These are phyloP conservation scores for Eutypa lata DNA, from an alignment of 2,329 filamentous ascomycete genomes.

Conservation along the genomic window DNA sequence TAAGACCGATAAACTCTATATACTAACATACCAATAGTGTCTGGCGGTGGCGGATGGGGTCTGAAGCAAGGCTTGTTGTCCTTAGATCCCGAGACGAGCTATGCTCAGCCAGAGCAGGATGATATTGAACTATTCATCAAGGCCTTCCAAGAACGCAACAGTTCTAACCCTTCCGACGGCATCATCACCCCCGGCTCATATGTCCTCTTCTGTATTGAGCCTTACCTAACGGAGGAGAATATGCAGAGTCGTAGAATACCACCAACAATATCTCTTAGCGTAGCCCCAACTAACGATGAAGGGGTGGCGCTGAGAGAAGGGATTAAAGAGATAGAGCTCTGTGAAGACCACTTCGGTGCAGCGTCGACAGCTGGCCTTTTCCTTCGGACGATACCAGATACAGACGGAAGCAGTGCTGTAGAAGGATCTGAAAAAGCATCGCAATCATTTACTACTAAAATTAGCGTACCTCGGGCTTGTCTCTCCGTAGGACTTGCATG, in stretches of 20 bases:
- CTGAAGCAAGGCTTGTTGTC: conserved; percentile 75
- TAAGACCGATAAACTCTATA: conserved; percentile 13
- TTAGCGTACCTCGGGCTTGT: conserved; percentile 23
- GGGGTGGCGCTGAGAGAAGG: conserved; percentile 12
- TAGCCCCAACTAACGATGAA: conserved; percentile 16
- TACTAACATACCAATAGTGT: conserved; percentile 47
- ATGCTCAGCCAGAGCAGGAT: conserved; percentile 47
- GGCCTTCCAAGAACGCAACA: conserved; percentile 38
- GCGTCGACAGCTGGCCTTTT: conserved; percentile 60
- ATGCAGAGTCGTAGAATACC: conserved; percentile 7
- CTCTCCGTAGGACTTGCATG: conserved; percentile 5
- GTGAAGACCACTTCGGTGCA: conserved; percentile 55
- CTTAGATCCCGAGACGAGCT: conserved; percentile 65
- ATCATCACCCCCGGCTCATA: conserved; percentile 61
- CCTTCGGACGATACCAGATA: conserved; percentile 25
- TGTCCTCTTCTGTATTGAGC: conserved; percentile 63
- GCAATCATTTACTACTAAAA: conserved; percentile 23
- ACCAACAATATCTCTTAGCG: conserved; percentile 18
- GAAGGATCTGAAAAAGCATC: background rate
- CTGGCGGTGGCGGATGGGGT: conserved; percentile 83
- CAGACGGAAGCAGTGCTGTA: background rate
- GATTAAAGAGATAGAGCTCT: conserved; percentile 22
- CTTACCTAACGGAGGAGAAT: conserved; percentile 15
- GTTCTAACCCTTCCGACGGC: conserved; percentile 40
- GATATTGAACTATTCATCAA: conserved; percentile 52